Evolutionary conservation across 805 yeast genomes (phyloP).

Genomic region (Maudiozyma pseudohumilis): DNA sequence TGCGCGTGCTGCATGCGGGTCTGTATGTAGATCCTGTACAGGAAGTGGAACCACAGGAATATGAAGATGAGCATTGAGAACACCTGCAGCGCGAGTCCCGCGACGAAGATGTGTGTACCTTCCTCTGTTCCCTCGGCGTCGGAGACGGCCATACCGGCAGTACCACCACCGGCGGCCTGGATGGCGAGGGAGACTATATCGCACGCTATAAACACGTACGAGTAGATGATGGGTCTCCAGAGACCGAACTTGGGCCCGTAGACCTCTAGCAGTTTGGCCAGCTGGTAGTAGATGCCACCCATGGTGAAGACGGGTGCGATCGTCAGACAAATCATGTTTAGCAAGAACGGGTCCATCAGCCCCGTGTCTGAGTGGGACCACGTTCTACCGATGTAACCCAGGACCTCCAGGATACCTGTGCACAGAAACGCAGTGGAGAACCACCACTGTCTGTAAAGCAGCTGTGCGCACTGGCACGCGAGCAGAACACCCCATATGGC

Average conservation of each 20-base stretch:
- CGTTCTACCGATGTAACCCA: conserved; percentile 59
- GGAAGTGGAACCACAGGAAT: conserved; percentile 38
- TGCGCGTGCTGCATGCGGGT: conserved; percentile 20
- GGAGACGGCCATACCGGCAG: conserved; percentile 42
- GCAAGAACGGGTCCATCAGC: conserved; percentile 36
- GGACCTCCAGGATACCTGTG: conserved; percentile 50
- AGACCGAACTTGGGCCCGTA: conserved; percentile 47
- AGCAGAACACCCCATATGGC: conserved; percentile 44
- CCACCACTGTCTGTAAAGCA: conserved; percentile 52
- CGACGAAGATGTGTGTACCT: conserved; percentile 47
- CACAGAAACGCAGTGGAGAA: conserved; percentile 46
- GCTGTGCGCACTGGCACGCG: conserved; percentile 35
- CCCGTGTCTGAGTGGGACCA: conserved; percentile 33
- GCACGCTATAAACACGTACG: conserved; percentile 53
- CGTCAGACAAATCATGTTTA: conserved; percentile 62
- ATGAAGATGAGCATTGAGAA: conserved; percentile 55
- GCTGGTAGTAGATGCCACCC: conserved; percentile 70
- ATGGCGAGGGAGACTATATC: conserved; percentile 55
- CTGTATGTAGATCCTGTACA: conserved; percentile 30
- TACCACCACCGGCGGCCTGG: conserved; percentile 73
- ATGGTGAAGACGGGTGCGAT: conserved; percentile 75
- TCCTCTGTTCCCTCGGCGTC: conserved; percentile 14
- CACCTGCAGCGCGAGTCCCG: conserved; percentile 72
- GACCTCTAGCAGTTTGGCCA: conserved; percentile 57
- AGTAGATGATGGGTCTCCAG: conserved; percentile 29